These are phyloP conservation scores for Starmerella scarabaei DNA, from an alignment of 805 yeast genomes.

Conservation along the genomic window DNA sequence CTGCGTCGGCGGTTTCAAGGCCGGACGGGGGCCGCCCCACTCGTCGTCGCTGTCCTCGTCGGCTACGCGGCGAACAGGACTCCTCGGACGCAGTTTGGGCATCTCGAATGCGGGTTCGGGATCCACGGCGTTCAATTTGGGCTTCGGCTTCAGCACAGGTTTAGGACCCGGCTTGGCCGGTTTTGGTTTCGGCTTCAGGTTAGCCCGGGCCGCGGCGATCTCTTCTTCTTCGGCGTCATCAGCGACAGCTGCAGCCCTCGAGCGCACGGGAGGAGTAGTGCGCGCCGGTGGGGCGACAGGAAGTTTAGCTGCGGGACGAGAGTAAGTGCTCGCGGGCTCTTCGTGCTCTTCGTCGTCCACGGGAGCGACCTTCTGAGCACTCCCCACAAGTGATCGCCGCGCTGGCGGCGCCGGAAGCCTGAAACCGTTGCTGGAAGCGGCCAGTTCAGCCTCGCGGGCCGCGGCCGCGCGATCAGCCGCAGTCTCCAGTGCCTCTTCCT, in stretches of 20 bases:
- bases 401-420: conserved; percentile 5
- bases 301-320: not conserved
- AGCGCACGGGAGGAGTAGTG: not conserved
- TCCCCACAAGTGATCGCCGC: conserved; percentile 12
- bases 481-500: not conserved
- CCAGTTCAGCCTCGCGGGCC: not conserved
- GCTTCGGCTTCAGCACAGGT: not conserved
- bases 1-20: conserved; percentile 12
- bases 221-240: not conserved
- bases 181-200: not conserved
- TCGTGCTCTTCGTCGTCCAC: not conserved
- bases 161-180: conserved; percentile 5
- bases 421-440: not conserved
- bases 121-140: not conserved
- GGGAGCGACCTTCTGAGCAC: conserved; percentile 11
- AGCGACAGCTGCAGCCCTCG: not conserved
- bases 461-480: conserved; percentile 1
- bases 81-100: conserved; percentile 10
- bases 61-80: not conserved
- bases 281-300: no score
- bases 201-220: not conserved
- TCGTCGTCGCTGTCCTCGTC: conserved; percentile 2
- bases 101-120: conserved; percentile 4
- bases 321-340: not conserved
- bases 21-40: conserved; percentile 2